phyloP scores from a whole-genome alignment of 108 stramenopile species.

The Ochromonas danica region DNA sequence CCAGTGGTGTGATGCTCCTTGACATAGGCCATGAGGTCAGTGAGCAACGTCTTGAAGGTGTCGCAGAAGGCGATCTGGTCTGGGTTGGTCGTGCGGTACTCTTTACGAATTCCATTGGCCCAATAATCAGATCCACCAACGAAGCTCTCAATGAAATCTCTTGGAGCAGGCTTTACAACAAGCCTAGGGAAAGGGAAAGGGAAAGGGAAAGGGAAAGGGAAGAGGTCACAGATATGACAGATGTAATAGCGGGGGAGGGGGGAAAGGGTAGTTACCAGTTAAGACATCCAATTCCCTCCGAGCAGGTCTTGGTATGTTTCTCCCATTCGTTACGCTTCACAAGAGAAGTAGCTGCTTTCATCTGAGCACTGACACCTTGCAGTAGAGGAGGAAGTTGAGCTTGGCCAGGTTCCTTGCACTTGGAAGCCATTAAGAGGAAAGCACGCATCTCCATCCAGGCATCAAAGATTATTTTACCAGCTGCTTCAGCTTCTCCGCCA shows the following conservation, averaged over 20 bases:
- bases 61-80: slow-evolving; percentile 85
- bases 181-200: slow-evolving; percentile 32
- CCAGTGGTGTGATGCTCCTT: slow-evolving; percentile 84
- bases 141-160: slow-evolving; percentile 48
- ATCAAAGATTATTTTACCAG: slow-evolving; percentile 47
- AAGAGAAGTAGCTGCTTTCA: slow-evolving; percentile 35
- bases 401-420: slow-evolving; percentile 51
- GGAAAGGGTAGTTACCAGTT: slow-evolving; percentile 40
- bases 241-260: neutral
- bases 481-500: slow-evolving; percentile 32
- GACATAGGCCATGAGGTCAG: slow-evolving; percentile 74
- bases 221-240: neutral
- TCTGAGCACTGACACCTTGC: slow-evolving; percentile 29
- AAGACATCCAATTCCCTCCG: slow-evolving; percentile 44
- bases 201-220: neutral
- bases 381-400: slow-evolving; percentile 36
- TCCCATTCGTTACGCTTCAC: slow-evolving; percentile 48
- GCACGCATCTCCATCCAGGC: slow-evolving; percentile 51
- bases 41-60: slow-evolving; percentile 69
- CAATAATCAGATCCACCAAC: slow-evolving; percentile 86
- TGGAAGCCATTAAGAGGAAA: slow-evolving; percentile 44
- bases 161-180: slow-evolving; percentile 45
- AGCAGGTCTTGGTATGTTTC: slow-evolving; percentile 47
- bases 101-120: slow-evolving; percentile 89
- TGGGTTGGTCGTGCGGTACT: slow-evolving; percentile 75